A percentile compares a stretch with the other conserved stretches of the same genome.
phyloP scores from a whole-genome alignment of 129 eudicot genomes.

The Pseudognaphalium luteoalbum region DNA sequence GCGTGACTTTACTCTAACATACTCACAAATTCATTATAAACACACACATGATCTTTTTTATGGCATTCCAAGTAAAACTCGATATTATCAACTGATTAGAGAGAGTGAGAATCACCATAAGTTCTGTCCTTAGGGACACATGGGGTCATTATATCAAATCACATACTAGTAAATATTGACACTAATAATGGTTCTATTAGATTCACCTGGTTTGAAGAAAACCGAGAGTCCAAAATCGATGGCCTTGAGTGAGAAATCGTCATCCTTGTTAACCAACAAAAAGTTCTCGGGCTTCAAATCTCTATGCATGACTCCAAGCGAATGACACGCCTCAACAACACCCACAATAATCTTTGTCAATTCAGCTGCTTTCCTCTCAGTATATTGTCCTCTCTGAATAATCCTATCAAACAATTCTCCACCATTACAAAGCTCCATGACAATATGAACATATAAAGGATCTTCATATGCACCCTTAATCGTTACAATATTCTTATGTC shows the following conservation, averaged over 20 bases:
- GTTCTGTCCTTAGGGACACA: not conserved
- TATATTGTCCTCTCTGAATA: slow-evolving; percentile 35
- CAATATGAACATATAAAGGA: slow-evolving; percentile 46
- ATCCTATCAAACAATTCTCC: slow-evolving; percentile 40
- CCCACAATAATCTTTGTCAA: slow-evolving; percentile 37
- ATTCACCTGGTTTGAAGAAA: slow-evolving; percentile 54
- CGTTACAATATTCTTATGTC: slow-evolving; percentile 80
- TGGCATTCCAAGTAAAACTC: not conserved
- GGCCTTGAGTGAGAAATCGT: slow-evolving; percentile 39
- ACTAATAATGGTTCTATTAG: not conserved
- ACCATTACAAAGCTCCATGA: slow-evolving; percentile 39
- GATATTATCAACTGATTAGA: not conserved
- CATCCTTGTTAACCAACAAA: slow-evolving; percentile 36
- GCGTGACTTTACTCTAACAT: not conserved
- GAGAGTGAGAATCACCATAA: not conserved
- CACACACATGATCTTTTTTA: not conserved
- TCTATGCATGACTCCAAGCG: slow-evolving; percentile 75
- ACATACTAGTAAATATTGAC: too few species aligned
- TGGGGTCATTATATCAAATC: not conserved
- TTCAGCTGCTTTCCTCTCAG: slow-evolving; percentile 28
- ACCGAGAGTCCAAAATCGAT: slow-evolving; percentile 43
- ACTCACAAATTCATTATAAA: not conserved
- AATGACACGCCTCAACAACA: slow-evolving; percentile 38
- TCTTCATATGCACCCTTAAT: slow-evolving; percentile 95
- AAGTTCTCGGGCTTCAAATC: slow-evolving; percentile 39